Evolutionary conservation across 176 grass and related monocot species (phyloP), one percentile per base, ranked within the genome.

Genomic region (Areca catechu): DNA sequence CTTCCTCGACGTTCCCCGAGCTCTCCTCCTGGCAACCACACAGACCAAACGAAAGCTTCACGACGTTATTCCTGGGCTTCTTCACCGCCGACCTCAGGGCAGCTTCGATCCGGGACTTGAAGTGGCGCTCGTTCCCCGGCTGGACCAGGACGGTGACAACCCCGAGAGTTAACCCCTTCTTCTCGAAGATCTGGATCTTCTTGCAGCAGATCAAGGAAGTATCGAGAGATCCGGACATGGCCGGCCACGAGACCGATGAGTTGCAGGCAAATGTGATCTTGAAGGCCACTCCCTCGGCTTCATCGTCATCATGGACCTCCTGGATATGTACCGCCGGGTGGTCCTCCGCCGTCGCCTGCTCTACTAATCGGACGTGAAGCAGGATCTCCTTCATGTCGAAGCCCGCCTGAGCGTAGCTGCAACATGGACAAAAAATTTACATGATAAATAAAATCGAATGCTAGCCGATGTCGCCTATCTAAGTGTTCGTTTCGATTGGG

Each of bases 141-240:
- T 83, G 88, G 68, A 98, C 84, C 58, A 92, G 37, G 62, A 98
- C 82, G 53, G 68, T 78, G 51, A 98, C 93, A 20, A 81, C 88
- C 48, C 93, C 93, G 47, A 98, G 79, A 20, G 93, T 92, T 63
- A 98, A 53, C 24, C 93, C 93, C 69, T 83, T 98, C 79, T 98
- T 98, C 81, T 98, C 88, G 53, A 98, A 98, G 30, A 98, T 88
- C 68, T 98, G 93, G 67, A 98, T 92, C 80, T 88, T 98, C 61
- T 89, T 92, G 79, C 93, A 92, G 56, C 83, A 85, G 73, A 98
- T 74, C 22, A 71, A 73, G 19, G 84, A 80, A 62, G 69, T 85
- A 53, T 92, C 93, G 9, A 98, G 73, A 54, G 87, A 85, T 24
- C 78, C 76, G 10, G 93, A 88, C 84, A 98, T 85, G 23, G 84